A percentile compares a stretch with the other conserved stretches of the same genome.
These are phyloP conservation scores for Globisporangium abappressorium DNA, from an alignment of 352 stramenopile genomes.

Conservation along the genomic window DNA sequence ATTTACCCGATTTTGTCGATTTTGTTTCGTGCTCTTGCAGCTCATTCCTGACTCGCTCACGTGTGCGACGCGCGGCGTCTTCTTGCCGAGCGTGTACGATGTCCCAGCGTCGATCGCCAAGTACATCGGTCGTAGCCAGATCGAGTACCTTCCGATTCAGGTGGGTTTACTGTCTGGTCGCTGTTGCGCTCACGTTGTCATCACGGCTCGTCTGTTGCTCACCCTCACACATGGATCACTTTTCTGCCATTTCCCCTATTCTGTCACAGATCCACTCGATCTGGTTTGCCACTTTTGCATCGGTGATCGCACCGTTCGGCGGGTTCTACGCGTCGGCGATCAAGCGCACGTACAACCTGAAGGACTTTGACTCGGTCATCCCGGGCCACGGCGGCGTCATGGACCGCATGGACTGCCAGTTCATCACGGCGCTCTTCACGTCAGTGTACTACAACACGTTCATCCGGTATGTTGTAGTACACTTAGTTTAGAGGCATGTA, in stretches of 20 bases:
- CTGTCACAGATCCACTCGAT: constrained; percentile 92
- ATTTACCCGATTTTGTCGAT: background rate
- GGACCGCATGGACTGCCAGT: constrained; percentile 97
- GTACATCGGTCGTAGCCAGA: constrained; percentile 64
- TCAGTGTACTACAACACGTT: constrained; percentile 98
- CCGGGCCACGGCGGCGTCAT: constrained; percentile 97
- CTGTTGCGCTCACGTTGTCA: background rate
- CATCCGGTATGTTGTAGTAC: constrained; percentile 60
- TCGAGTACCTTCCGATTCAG: constrained; percentile 87
- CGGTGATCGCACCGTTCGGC: constrained; percentile 98
- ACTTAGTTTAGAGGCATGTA: too few relatives aligned
- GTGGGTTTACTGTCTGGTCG: constrained; percentile 20
- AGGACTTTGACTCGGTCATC: constrained; percentile 99
- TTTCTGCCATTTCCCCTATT: constrained; percentile 14
- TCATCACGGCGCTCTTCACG: constrained; percentile 94
- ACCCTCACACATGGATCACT: background rate
- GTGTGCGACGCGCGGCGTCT: constrained; percentile 63
- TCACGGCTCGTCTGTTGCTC: background rate
- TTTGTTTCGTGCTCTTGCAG: constrained; percentile 18
- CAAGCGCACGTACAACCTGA: constrained; percentile 98
- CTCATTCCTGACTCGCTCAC: constrained; percentile 67
- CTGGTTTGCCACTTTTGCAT: constrained; percentile 96
- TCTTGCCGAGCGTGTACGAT: constrained; percentile 54
- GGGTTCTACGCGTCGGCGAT: constrained; percentile 99
- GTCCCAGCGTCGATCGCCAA: constrained; percentile 76